A percentile compares a stretch with the other conserved stretches of the same genome.
Evolutionary conservation across 2,329 filamentous ascomycete genomes (phyloP).

Genomic region (Fusarium albidum): DNA sequence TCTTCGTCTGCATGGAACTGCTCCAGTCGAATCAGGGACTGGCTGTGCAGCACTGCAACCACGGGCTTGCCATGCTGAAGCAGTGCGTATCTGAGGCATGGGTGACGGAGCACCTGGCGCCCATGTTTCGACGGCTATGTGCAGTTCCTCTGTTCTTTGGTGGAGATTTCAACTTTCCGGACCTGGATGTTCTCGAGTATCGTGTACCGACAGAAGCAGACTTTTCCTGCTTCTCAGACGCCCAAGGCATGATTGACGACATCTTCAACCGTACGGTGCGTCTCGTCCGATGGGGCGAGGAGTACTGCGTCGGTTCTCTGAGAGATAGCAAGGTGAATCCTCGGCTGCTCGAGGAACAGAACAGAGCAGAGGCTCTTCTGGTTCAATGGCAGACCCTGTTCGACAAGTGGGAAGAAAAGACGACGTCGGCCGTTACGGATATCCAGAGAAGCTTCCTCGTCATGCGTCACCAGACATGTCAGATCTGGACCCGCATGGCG

Average conservation of each 20-base stretch:
- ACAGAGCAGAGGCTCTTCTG: too few relatives aligned
- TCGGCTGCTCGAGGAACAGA: too few relatives aligned
- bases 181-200: background rate
- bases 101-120: constrained; percentile 1
- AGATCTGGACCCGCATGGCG: constrained; percentile 12
- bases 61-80: constrained; percentile 3
- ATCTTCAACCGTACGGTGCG: constrained; percentile 11
- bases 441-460: constrained; percentile 3
- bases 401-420: too few relatives aligned
- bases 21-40: constrained; percentile 1
- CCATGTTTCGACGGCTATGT: constrained; percentile 3
- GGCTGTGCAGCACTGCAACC: constrained; percentile 1
- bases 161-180: constrained; percentile 1
- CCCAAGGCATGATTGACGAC: constrained; percentile 15
- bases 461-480: constrained; percentile 2
- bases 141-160: constrained; percentile 5
- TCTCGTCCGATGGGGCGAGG: background rate
- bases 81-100: background rate
- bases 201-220: background rate
- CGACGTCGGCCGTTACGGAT: background rate
- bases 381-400: too few relatives aligned
- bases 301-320: background rate
- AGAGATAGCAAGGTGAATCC: too few relatives aligned
- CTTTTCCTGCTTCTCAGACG: constrained; percentile 8
- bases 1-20: constrained; percentile 2